phyloP scores from a whole-genome alignment of 371 early-diverging fungal species.

The Syncephalastrum sp. region DNA sequence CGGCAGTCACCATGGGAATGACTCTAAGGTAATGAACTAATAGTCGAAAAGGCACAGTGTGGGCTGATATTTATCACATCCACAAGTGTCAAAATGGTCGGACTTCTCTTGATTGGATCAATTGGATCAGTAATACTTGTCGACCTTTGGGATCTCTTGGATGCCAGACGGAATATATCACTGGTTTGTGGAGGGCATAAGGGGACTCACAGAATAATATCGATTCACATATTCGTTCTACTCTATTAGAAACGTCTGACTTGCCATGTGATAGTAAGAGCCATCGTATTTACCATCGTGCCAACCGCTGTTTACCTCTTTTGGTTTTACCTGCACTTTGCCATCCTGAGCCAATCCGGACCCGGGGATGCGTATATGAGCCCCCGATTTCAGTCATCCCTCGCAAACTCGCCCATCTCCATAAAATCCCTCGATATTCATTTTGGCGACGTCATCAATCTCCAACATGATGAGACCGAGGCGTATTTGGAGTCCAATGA shows the following conservation, averaged over 20 bases:
- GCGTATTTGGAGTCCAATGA: slow-evolving; percentile 83
- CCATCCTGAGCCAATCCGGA: slow-evolving; percentile 66
- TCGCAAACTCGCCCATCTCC: slow-evolving; percentile 69
- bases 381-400: slow-evolving; percentile 78
- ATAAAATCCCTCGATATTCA: slow-evolving; percentile 58
- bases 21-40: slow-evolving; percentile 27
- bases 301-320: slow-evolving; percentile 71
- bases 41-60: neutral
- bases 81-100: slow-evolving; percentile 91
- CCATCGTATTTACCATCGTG: slow-evolving; percentile 65
- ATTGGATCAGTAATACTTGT: slow-evolving; percentile 75
- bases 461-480: slow-evolving; percentile 74
- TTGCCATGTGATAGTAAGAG: slow-evolving; percentile 51
- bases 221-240: neutral
- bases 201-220: neutral
- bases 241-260: slow-evolving; percentile 51
- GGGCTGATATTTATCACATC: slow-evolving; percentile 1
- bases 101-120: slow-evolving; percentile 75
- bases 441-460: slow-evolving; percentile 77
- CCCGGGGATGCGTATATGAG: slow-evolving; percentile 92
- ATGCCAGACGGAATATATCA: slow-evolving; percentile 30
- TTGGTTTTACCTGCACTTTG: slow-evolving; percentile 77
- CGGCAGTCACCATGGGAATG: slow-evolving; percentile 60
- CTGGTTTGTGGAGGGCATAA: neutral
- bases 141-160: slow-evolving; percentile 90